These are phyloP conservation scores for Biscogniauxia mediterranea DNA, from an alignment of 2,329 filamentous ascomycete species.

Conservation along the genomic window DNA sequence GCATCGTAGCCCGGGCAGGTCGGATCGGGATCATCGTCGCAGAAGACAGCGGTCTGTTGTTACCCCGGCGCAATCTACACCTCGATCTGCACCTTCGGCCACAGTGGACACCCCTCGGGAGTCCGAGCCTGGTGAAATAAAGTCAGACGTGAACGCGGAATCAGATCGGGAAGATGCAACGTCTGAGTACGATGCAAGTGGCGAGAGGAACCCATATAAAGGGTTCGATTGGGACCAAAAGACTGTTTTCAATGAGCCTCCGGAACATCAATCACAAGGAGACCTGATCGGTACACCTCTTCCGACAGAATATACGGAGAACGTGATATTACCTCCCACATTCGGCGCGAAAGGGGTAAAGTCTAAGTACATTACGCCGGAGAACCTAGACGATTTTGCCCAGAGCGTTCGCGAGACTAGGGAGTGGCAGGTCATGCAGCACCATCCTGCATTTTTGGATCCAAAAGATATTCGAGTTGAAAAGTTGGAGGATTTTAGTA, in stretches of 20 bases:
- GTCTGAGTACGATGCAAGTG: neutral
- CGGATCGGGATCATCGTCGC: slow-evolving; percentile 9
- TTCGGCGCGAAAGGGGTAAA: slow-evolving; percentile 31
- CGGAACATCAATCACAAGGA: slow-evolving; percentile 16
- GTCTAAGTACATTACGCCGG: slow-evolving; percentile 29
- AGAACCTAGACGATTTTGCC: slow-evolving; percentile 33
- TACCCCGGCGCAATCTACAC: slow-evolving; percentile 7
- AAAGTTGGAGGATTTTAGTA: slow-evolving; percentile 22
- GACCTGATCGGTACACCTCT: slow-evolving; percentile 32
- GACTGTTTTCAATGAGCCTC: slow-evolving; percentile 27
- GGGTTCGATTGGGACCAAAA: slow-evolving; percentile 26
- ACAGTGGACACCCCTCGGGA: slow-evolving; percentile 14
- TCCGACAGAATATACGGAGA: slow-evolving; percentile 30
- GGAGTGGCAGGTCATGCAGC: slow-evolving; percentile 30
- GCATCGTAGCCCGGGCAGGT: slow-evolving; percentile 9
- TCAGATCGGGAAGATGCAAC: slow-evolving; percentile 16
- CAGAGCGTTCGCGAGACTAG: slow-evolving; percentile 31
- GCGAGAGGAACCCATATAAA: slow-evolving; percentile 14
- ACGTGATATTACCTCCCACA: slow-evolving; percentile 31
- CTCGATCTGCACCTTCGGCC: slow-evolving; percentile 8
- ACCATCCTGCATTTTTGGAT: slow-evolving; percentile 29
- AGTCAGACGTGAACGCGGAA: slow-evolving; percentile 16
- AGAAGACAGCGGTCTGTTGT: slow-evolving; percentile 10
- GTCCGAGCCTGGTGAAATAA: slow-evolving; percentile 21
- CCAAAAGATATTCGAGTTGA: slow-evolving; percentile 20